Percentiles rank a stretch among this genome's conserved stretches.
phyloP scores from a whole-genome alignment of 2,329 filamentous ascomycete genomes.

The Aspergillus pseudonomiae region DNA sequence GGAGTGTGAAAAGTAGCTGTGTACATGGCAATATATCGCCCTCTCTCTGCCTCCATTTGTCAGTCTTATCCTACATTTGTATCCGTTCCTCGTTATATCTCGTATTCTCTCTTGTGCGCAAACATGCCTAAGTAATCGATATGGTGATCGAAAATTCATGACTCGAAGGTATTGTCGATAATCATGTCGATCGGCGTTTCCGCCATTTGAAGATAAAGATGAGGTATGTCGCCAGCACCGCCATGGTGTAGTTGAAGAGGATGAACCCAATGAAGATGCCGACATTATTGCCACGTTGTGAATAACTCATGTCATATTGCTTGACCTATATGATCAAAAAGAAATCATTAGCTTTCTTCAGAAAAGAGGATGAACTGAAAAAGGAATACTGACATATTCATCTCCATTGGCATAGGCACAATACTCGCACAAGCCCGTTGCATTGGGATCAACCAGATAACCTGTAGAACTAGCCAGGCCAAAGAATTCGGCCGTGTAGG shows the following conservation, averaged over 20 bases:
- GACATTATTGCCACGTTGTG: conserved; percentile 69
- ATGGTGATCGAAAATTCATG: neutral
- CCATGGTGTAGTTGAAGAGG: conserved; percentile 69
- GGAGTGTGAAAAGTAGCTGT: too few species aligned
- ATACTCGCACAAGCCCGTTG: conserved; percentile 3
- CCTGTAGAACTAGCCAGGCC: neutral
- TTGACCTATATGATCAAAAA: neutral
- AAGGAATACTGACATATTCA: conserved; percentile 45
- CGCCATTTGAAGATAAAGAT: conserved; percentile 1
- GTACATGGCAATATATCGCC: too few species aligned
- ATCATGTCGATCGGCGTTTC: neutral
- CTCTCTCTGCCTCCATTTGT: too few species aligned
- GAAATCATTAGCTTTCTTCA: neutral
- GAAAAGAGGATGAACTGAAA: neutral
- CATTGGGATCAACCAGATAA: conserved; percentile 3
- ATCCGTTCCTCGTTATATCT: too few species aligned
- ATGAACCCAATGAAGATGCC: conserved; percentile 76
- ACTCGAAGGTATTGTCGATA: neutral
- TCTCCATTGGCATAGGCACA: conserved; percentile 8
- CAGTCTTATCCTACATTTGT: too few species aligned
- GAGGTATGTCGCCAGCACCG: conserved; percentile 47
- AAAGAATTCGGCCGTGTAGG: conserved; percentile 4
- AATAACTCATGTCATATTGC: conserved; percentile 62
- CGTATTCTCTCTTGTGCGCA: too few species aligned
- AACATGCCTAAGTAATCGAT: too few species aligned